Evolutionary conservation across 2,329 filamentous ascomycete species (phyloP).

Genomic region (Camillea tinctor): DNA sequence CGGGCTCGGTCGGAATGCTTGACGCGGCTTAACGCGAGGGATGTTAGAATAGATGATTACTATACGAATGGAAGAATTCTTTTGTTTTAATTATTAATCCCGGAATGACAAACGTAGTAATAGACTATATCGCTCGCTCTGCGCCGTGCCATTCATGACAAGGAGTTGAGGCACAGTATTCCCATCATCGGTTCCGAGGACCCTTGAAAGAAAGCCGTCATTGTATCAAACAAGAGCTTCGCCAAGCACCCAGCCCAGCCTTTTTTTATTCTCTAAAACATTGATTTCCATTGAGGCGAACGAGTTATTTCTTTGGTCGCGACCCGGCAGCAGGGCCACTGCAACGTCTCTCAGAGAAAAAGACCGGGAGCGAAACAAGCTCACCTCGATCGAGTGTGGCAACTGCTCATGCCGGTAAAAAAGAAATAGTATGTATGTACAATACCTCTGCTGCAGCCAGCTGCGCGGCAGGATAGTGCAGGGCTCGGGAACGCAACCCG

Average conservation of each 20-base stretch:
- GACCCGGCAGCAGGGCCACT: conserved; percentile 25
- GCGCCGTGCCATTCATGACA: conserved; percentile 2
- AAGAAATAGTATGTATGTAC: conserved; percentile 16
- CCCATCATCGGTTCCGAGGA: conserved; percentile 10
- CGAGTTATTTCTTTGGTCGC: conserved; percentile 12
- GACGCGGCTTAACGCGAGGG: conserved; percentile 15
- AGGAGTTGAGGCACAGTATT: conserved; percentile 16
- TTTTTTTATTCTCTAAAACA: conserved; percentile 23
- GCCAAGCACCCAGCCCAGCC: conserved; percentile 10
- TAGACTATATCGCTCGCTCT: neutral
- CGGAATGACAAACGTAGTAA: neutral
- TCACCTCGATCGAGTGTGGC: conserved; percentile 23
- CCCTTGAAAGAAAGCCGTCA: conserved; percentile 14
- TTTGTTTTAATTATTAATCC: neutral
- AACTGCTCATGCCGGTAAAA: conserved; percentile 32
- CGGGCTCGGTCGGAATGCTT: conserved; percentile 10
- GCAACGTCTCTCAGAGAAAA: conserved; percentile 15
- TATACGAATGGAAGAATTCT: conserved; percentile 18
- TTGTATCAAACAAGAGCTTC: conserved; percentile 18
- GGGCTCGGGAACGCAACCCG: conserved; percentile 29
- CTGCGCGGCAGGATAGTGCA: conserved; percentile 26
- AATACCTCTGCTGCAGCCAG: conserved; percentile 19
- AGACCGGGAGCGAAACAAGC: conserved; percentile 5
- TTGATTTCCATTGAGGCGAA: conserved; percentile 1
- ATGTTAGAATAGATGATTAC: conserved; percentile 21